Base-by-base conservation (phyloP, 371 early-diverging fungal genomes). In the Rhizopus microsporus region DNA sequence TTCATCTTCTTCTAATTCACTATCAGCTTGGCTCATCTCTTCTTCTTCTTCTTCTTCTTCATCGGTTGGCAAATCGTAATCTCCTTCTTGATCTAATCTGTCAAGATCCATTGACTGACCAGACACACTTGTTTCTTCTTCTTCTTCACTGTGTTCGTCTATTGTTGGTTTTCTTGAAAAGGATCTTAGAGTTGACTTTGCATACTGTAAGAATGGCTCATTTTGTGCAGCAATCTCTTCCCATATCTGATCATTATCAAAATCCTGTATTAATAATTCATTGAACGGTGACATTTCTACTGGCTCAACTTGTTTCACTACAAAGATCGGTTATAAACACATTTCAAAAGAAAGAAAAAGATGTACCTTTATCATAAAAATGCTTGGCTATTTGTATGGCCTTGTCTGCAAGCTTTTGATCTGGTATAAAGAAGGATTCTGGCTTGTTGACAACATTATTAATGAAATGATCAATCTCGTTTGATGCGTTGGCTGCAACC, bases 231-330 rank as follows among this genome's bases (percentile, higher is more conserved):
- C 87, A 55, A 97, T 80, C 68, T 94, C 91, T 75, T 94, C 93
- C 97, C 97, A 97, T 50, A 96, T 87, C 80, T 94, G 95, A 58
- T 90, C 88, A 44, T 81, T 72, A 64, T 93, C 93, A 63, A 93
- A 93, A 0, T 92, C 94, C 39, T 91, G 88, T 4, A 81, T 76
- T 30, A 85, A 76, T 5, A 93, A 66, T 50, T 84, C 86, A 32
- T 68, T 57, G 37, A 90, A 77, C 5, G 86, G 87, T 10, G 80
- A 77, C 10, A 77, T 72, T 46, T 67, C 63, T 4, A 63, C 30
- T 13, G 54, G 66, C 43, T 86, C 83, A 13, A 73, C 62, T 47
- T 69, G 59, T 62, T 85, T 83, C 37, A 73, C 85, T 85, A 51
- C 7, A 33, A 5, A 54, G 15, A 23, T 7, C 12, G 3, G 5